Percentiles rank a stretch among this genome's conserved stretches.
Evolutionary conservation across 371 early-diverging fungal genomes (phyloP).

Genomic region (Rhizopus delemar): DNA sequence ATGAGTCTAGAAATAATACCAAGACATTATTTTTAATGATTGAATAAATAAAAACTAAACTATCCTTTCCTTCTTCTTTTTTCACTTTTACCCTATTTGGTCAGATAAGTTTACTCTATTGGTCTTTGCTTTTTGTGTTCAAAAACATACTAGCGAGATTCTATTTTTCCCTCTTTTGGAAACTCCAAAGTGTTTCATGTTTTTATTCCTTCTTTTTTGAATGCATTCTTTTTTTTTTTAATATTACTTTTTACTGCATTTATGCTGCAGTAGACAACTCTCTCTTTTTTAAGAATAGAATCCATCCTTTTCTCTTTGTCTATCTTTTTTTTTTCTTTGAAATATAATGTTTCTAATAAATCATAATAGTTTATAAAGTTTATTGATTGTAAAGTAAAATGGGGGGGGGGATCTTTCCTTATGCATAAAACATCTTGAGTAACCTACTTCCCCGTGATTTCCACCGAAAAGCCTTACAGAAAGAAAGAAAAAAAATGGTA

Average conservation of each 20-base stretch:
- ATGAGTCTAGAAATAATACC: background rate
- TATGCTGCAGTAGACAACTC: background rate
- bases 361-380: background rate
- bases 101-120: background rate
- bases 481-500: too few relatives aligned
- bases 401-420: background rate
- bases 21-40: background rate
- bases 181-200: slow-evolving; percentile 26
- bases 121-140: slow-evolving; percentile 17
- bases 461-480: too few relatives aligned
- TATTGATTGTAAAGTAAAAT: background rate
- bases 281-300: background rate
- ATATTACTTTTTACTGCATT: background rate
- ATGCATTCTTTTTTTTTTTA: background rate
- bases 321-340: too few relatives aligned
- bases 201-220: background rate
- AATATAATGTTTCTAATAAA: background rate
- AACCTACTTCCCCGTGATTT: slow-evolving; percentile 1
- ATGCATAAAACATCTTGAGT: slow-evolving; percentile 6
- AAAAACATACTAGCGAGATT: slow-evolving; percentile 27
- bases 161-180: slow-evolving; percentile 14
- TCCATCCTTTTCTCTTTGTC: too few relatives aligned
- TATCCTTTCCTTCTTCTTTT: too few relatives aligned
- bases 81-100: slow-evolving; percentile 7
- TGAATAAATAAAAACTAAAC: too few relatives aligned